These are phyloP conservation scores for Metschnikowia chrysomelidarum DNA, from an alignment of 805 yeast species.

Conservation along the genomic window DNA sequence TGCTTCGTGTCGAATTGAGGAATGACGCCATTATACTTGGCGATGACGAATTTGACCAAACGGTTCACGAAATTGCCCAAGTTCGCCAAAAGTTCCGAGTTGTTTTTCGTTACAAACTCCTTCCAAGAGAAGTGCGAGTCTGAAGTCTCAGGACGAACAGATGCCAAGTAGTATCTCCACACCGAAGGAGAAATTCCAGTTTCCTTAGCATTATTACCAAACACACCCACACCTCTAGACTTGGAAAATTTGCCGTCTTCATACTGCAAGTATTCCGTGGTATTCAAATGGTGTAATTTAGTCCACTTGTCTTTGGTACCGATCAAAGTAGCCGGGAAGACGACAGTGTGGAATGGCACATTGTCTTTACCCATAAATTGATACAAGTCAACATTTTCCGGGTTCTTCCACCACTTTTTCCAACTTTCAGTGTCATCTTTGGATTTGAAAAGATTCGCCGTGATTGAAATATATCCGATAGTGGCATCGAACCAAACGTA, in stretches of 20 bases:
- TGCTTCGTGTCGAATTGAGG: constrained; percentile 58
- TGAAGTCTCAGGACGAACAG: constrained; percentile 90
- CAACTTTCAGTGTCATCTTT: constrained; percentile 56
- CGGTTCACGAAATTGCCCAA: constrained; percentile 97
- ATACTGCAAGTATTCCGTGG: constrained; percentile 95
- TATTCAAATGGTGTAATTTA: constrained; percentile 81
- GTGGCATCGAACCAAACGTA: constrained; percentile 99
- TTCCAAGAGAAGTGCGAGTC: constrained; percentile 98
- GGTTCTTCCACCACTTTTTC: constrained; percentile 93
- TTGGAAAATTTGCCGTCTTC: constrained; percentile 98
- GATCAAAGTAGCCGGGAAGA: constrained; percentile 88
- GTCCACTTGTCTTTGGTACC: constrained; percentile 94
- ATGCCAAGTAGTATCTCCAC: constrained; percentile 95
- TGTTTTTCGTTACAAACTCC: constrained; percentile 91
- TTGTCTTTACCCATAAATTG: constrained; percentile 99
- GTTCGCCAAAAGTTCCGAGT: constrained; percentile 90
- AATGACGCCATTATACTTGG: constrained; percentile 89
- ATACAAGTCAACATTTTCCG: constrained; percentile 82
- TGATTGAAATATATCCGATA: constrained; percentile 93
- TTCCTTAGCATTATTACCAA: constrained; percentile 95
- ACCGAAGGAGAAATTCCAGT: constrained; percentile 90
- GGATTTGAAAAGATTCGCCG: constrained; percentile 73
- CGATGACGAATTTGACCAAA: constrained; percentile 81
- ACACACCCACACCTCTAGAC: constrained; percentile 97
- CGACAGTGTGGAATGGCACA: constrained; percentile 98